Conservation (phyloP, 768 basidiomycete genomes). For the Tephrocybe sp. region DNA sequence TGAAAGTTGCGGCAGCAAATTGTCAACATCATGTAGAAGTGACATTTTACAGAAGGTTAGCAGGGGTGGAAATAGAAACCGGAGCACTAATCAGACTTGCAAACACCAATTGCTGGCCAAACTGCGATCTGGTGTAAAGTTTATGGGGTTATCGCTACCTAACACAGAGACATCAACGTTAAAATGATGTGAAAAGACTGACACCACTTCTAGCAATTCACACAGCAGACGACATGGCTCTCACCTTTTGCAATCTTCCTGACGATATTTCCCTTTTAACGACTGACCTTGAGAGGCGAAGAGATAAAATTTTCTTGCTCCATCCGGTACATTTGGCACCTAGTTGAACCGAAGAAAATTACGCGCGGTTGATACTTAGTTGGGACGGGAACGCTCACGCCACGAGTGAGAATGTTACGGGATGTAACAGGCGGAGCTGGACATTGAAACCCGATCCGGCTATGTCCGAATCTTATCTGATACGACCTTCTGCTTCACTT, state of each 20-base stretch:
- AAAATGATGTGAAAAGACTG: conserved; percentile 17
- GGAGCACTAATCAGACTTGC: too few species aligned
- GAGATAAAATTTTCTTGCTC: conserved; percentile 1
- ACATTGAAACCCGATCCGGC: conserved; percentile 17
- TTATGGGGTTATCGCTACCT: conserved; percentile 12
- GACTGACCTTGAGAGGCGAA: not conserved
- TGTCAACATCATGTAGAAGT: too few species aligned
- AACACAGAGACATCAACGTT: conserved; percentile 20
- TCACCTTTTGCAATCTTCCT: conserved; percentile 6
- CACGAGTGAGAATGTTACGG: conserved; percentile 1
- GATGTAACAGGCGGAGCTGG: not conserved
- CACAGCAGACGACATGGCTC: conserved; percentile 1
- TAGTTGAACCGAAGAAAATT: conserved; percentile 12
- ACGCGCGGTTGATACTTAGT: conserved; percentile 16
- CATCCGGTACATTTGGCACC: conserved; percentile 6
- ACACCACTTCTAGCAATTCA: conserved; percentile 7
- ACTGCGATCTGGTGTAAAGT: conserved; percentile 17
- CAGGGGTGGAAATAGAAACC: too few species aligned
- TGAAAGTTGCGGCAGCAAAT: too few species aligned
- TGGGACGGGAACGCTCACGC: conserved; percentile 19
- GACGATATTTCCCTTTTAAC: conserved; percentile 4
- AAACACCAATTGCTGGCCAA: conserved; percentile 17
- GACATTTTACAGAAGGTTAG: too few species aligned
- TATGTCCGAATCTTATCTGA: conserved; percentile 53
- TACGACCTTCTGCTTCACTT: conserved; percentile 24